These are phyloP conservation scores for Seiridium unicorne DNA, from an alignment of 2,329 filamentous ascomycete species.

Conservation along the genomic window DNA sequence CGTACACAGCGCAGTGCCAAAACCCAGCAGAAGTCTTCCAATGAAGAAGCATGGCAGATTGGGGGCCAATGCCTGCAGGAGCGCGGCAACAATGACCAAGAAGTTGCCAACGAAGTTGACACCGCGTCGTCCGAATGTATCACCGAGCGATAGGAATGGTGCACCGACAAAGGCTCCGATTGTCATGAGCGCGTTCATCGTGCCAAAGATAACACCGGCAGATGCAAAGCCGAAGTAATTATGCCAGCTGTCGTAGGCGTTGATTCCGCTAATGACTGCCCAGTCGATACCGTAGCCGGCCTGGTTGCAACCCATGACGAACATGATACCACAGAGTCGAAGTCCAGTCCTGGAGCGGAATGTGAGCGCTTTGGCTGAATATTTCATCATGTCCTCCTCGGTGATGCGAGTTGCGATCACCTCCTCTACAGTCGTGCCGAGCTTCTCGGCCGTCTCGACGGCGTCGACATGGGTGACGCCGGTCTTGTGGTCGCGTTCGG, in stretches of 20 bases:
- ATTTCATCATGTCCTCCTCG: constrained; percentile 41
- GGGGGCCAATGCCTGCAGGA: constrained; percentile 30
- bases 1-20: constrained; percentile 23
- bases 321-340: constrained; percentile 38
- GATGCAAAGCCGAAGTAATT: constrained; percentile 40
- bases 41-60: constrained; percentile 13
- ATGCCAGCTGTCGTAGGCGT: constrained; percentile 40
- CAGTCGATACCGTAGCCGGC: constrained; percentile 48
- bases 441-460: constrained; percentile 27
- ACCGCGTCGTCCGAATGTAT: constrained; percentile 49
- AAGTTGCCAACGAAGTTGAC: constrained; percentile 44
- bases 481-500: constrained; percentile 2
- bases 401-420: constrained; percentile 41
- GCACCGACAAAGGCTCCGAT: constrained; percentile 45
- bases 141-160: constrained; percentile 47
- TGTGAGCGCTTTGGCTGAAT: constrained; percentile 38
- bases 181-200: constrained; percentile 46
- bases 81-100: constrained; percentile 41
- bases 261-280: constrained; percentile 46
- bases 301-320: constrained; percentile 45
- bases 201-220: constrained; percentile 36
- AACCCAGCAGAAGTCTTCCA: constrained; percentile 3
- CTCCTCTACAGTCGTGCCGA: constrained; percentile 38
- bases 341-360: constrained; percentile 39
- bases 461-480: constrained; percentile 16